These are phyloP conservation scores for Sindora glabra DNA, from an alignment of 306 rosid species.

Conservation along the genomic window DNA sequence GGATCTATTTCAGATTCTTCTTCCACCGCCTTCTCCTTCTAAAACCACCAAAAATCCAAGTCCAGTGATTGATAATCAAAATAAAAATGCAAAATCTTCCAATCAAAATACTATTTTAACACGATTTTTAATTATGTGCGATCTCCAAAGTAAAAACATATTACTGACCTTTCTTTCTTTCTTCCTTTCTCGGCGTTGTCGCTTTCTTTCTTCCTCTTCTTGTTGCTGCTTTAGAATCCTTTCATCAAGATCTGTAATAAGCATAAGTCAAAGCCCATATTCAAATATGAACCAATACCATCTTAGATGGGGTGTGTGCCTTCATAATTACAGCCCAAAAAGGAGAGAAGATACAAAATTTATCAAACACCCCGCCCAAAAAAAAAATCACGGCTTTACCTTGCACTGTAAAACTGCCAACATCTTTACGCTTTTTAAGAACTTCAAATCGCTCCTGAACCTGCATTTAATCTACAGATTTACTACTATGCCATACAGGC, in stretches of 20 bases:
- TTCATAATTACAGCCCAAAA: background rate
- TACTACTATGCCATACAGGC: background rate
- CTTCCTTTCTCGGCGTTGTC: conserved; percentile 84
- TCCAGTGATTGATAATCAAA: too few relatives aligned
- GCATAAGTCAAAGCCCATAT: background rate
- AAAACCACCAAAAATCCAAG: conserved; percentile 15
- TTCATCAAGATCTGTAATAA: conserved; percentile 73
- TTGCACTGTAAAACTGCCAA: conserved; percentile 84
- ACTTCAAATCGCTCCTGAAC: conserved; percentile 85
- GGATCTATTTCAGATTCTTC: conserved; percentile 83
- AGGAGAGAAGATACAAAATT: too few relatives aligned
- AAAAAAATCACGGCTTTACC: too few relatives aligned
- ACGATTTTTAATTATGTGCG: too few relatives aligned
- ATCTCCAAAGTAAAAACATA: conserved; percentile 5
- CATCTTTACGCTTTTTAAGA: conserved; percentile 78
- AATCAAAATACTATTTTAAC: too few relatives aligned
- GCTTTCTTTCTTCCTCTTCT: conserved; percentile 94
- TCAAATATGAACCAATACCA: background rate
- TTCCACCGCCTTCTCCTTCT: conserved; percentile 74
- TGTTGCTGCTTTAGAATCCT: conserved; percentile 88
- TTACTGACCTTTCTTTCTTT: conserved; percentile 76
- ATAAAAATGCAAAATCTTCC: too few relatives aligned
- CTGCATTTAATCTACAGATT: conserved; percentile 37
- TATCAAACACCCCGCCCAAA: background rate
- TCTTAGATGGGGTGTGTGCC: conserved; percentile 1